Percentiles rank a stretch among this genome's conserved stretches.
Conservation (phyloP, 2,329 filamentous ascomycete genomes). For the Rosellinia necatrix region DNA sequence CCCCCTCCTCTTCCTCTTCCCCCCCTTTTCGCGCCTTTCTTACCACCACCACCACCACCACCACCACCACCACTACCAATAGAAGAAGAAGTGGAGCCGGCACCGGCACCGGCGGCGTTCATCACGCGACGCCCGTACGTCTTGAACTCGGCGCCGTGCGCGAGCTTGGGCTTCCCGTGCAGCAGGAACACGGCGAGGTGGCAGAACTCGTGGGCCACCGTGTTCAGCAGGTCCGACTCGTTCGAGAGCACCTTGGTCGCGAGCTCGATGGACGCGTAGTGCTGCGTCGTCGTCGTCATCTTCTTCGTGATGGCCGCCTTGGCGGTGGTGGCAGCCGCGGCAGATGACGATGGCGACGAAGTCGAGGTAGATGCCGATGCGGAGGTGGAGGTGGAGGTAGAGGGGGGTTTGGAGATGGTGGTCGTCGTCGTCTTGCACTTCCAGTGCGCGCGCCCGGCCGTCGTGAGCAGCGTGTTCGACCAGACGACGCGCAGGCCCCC, state of each 20-base stretch:
- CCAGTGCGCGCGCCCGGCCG: slow-evolving; percentile 78
- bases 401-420: slow-evolving; percentile 31
- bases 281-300: slow-evolving; percentile 40
- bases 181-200: slow-evolving; percentile 94
- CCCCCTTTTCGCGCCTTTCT: too few relatives aligned
- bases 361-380: slow-evolving; percentile 29
- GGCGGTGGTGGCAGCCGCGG: slow-evolving; percentile 24
- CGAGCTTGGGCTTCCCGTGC: slow-evolving; percentile 71
- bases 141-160: slow-evolving; percentile 86
- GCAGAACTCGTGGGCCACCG: slow-evolving; percentile 95
- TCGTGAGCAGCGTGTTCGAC: slow-evolving; percentile 79
- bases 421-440: slow-evolving; percentile 58
- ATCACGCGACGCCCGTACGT: slow-evolving; percentile 66
- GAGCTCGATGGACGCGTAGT: slow-evolving; percentile 81
- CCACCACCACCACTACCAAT: too few relatives aligned
- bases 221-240: slow-evolving; percentile 79
- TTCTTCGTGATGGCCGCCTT: slow-evolving; percentile 21
- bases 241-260: slow-evolving; percentile 86
- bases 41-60: neutral
- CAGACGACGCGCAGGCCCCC: slow-evolving; percentile 75
- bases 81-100: slow-evolving; percentile 43
- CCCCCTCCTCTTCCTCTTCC: too few relatives aligned
- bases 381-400: too few relatives aligned
- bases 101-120: slow-evolving; percentile 54
- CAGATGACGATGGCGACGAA: slow-evolving; percentile 31